Conservation (phyloP, 2,329 filamentous ascomycete genomes). For the Diaporthe sp. region DNA sequence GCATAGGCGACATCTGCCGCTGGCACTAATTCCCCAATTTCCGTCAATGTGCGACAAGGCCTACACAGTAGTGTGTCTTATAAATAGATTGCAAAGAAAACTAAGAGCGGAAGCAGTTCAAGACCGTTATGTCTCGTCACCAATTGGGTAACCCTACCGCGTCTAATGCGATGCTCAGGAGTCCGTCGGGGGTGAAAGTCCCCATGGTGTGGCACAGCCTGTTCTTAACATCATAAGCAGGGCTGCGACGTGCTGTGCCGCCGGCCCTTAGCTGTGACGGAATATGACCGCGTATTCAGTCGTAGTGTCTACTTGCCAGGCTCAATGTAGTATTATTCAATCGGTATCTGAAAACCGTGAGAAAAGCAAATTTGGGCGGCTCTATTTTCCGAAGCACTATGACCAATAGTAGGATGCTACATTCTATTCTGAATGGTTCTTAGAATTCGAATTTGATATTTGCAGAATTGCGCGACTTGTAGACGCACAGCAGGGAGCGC, state of each 20-base stretch:
- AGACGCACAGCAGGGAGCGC: no score
- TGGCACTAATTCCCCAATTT: slow-evolving; percentile 5
- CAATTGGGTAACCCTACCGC: not conserved
- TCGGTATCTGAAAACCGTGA: not conserved
- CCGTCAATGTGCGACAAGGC: slow-evolving; percentile 22
- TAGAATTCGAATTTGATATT: no score
- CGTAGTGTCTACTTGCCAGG: not conserved
- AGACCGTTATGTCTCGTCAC: slow-evolving; percentile 1
- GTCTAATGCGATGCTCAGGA: slow-evolving; percentile 19
- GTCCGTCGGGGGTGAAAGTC: not conserved
- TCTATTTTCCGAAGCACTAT: not conserved
- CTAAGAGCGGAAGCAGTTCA: not conserved
- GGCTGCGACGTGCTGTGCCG: not conserved
- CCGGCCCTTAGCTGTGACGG: not conserved
- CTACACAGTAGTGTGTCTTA: slow-evolving; percentile 2
- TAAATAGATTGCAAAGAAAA: slow-evolving; percentile 8
- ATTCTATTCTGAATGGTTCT: no score
- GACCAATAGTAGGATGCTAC: not conserved
- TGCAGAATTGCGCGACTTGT: no score
- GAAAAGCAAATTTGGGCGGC: not conserved
- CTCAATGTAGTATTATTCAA: not conserved
- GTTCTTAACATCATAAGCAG: not conserved
- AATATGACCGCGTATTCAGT: no score
- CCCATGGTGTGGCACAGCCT: not conserved
- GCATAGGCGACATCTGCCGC: slow-evolving; percentile 5